Conservation (phyloP, 495 filamentous ascomycete genomes). For the Recurvomyces mirabilis region DNA sequence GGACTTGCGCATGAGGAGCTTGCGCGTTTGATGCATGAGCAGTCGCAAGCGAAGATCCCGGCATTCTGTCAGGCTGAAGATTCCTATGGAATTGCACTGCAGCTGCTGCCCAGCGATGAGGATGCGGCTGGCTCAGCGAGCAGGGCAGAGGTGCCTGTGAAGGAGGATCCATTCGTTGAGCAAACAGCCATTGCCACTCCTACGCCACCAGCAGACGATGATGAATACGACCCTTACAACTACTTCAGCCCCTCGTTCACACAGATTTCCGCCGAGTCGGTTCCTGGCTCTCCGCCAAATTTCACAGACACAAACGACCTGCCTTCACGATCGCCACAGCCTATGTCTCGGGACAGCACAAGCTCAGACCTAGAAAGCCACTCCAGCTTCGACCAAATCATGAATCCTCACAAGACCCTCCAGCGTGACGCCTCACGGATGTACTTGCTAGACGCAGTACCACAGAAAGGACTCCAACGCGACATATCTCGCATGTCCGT, state of each 20-base stretch:
- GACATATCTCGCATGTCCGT: slow-evolving; percentile 1
- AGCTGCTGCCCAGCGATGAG: neutral
- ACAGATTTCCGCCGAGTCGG: neutral
- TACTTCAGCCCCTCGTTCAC: neutral
- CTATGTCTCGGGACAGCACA: slow-evolving; percentile 1
- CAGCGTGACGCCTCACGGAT: slow-evolving; percentile 10
- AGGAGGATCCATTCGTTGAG: neutral
- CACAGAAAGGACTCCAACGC: neutral
- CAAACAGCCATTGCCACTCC: neutral
- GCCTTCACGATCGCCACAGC: slow-evolving; percentile 2
- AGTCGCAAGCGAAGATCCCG: slow-evolving; percentile 10
- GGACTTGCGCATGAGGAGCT: slow-evolving; percentile 16
- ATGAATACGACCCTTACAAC: slow-evolving; percentile 4
- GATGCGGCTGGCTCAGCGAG: neutral
- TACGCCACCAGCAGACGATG: neutral
- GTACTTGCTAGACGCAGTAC: slow-evolving; percentile 5
- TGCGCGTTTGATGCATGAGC: slow-evolving; percentile 14
- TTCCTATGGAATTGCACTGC: slow-evolving; percentile 6
- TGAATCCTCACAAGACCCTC: slow-evolving; percentile 6
- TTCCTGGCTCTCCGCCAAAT: slow-evolving; percentile 5
- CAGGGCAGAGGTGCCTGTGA: neutral
- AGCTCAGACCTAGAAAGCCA: slow-evolving; percentile 14
- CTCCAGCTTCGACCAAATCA: slow-evolving; percentile 17
- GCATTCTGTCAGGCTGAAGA: slow-evolving; percentile 12
- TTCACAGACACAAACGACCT: neutral